Evolutionary conservation across 768 basidiomycete genomes (phyloP), one percentile per base, ranked within the genome.

Genomic region (Kwoniella heveanensis): DNA sequence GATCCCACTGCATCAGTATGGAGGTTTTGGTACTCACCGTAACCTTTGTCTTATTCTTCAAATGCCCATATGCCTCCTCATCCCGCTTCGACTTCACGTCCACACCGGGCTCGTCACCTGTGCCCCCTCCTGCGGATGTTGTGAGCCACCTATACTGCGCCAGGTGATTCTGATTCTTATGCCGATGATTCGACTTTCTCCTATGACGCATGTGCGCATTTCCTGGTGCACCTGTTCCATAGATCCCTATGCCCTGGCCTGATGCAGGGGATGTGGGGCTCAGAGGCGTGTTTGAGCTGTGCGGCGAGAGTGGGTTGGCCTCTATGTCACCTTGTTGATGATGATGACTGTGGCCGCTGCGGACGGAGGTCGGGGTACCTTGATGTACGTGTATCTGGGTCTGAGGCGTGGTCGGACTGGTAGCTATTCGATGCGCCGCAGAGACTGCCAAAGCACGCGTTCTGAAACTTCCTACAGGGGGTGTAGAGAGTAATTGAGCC

Each of bases 51-150:
- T 51, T 58, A 13, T 59, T 67, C 19, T 70, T 70, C 49, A 80
- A 55, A 62, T 77, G 66, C 0, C 60, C 61, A 64, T 80, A 80
- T 29, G 69, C 67, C 57, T 71, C 76, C 24, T 77, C 74, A 62
- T 78, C 77, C 57, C 73, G 54, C 53, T 62, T 65, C 44, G 69
- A 68, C 10, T 66, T 70, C 9, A 80, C 79, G 56, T 80, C 74
- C 15, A 80, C 77, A 69, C 79, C 79, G 0, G 77, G 79, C 54
- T 80, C 79, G 56, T 73, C 71, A 21, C 79, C 79, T 13, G 76
- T 77, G 12, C 73, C 75, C 13, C 71, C 71, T 10, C 67, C 70
- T 4, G 32, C 57, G 9, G 55, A 26, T 26, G 48, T 60, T 24
- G 51, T 51, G 19, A 77, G 53, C 73, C 76, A 77, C 13, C 66